A percentile compares a stretch with the other conserved stretches of the same genome.
These are phyloP conservation scores for Erigeron canadensis DNA, from an alignment of 129 eudicot species.

Conservation along the genomic window DNA sequence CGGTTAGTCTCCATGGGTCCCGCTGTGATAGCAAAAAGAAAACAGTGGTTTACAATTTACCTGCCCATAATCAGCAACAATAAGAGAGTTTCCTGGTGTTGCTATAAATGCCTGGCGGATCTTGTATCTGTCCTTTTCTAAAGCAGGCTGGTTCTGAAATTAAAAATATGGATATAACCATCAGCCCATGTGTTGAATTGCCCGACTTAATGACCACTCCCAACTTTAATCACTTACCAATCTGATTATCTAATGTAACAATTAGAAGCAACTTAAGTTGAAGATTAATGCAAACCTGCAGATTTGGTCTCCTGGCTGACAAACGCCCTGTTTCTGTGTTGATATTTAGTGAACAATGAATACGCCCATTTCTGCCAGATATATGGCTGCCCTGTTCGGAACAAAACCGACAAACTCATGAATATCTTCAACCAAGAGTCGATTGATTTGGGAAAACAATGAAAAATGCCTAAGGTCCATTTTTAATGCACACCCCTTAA, in stretches of 20 bases:
- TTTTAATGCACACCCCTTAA: too few relatives aligned
- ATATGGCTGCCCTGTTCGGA: constrained; percentile 65
- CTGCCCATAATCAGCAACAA: constrained; percentile 99
- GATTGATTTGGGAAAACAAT: too few relatives aligned
- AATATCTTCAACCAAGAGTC: background rate
- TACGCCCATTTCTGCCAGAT: constrained; percentile 82
- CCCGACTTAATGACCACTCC: too few relatives aligned
- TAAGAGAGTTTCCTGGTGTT: constrained; percentile 87
- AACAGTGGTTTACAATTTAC: constrained; percentile 29
- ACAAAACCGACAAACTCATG: constrained; percentile 18
- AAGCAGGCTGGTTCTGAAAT: constrained; percentile 94
- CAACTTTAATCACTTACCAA: background rate
- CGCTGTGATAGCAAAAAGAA: background rate
- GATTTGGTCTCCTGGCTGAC: constrained; percentile 95
- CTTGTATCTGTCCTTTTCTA: constrained; percentile 96
- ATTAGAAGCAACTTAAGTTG: background rate
- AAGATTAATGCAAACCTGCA: constrained; percentile 59
- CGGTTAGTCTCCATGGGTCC: background rate
- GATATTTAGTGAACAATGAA: constrained; percentile 92
- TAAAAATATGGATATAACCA: constrained; percentile 2
- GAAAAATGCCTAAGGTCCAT: too few relatives aligned
- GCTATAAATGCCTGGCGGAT: constrained; percentile 98
- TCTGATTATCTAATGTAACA: background rate
- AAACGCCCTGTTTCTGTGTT: constrained; percentile 97
- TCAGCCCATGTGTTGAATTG: background rate